Percentiles rank a stretch among this genome's conserved stretches.
These are phyloP conservation scores for barrel medic (Medicago truncatula) DNA, from an alignment of 306 rosid species.

Conservation along the genomic window MtrunA17r5.0-ANR NC_053045.1:29969501-29970000, in stretches of 20 bases:
- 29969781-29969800: conserved; percentile 2
- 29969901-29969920: conserved; percentile 15
- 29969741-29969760: background rate
- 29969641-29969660: conserved; percentile 92
- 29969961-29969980: background rate
- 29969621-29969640: conserved; percentile 86
- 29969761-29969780: background rate
- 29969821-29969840: conserved; percentile 24
- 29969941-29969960: background rate
- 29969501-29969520: conserved; percentile 89
- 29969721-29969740: conserved; percentile 44
- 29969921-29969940: background rate
- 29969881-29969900: background rate
- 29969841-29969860: conserved; percentile 5
- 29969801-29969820: background rate
- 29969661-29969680: conserved; percentile 49
- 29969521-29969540: conserved; percentile 94
- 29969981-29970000: background rate
- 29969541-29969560: conserved; percentile 95
- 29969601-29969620: conserved; percentile 78
- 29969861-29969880: conserved; percentile 31
- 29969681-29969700: conserved; percentile 11
- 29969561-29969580: conserved; percentile 91
- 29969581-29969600: conserved; percentile 89
- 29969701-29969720: conserved; percentile 40